Base-by-base conservation (phyloP, 1,139 yeast species). In the Blastobotrys indianensis region DNA sequence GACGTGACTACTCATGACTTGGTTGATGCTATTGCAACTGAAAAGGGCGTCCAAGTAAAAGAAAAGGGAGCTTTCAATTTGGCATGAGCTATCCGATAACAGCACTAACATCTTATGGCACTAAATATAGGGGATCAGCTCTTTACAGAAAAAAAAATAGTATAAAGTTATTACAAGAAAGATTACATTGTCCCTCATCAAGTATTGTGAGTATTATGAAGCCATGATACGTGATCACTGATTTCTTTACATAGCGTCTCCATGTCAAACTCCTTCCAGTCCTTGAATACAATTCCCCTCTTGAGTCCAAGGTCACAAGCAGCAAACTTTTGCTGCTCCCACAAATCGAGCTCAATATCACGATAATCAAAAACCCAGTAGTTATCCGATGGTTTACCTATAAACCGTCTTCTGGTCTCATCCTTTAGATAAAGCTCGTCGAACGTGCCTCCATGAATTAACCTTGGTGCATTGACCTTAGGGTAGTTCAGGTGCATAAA, bases 1-100 rank as follows among this genome's bases (percentile, higher is more conserved):
- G 98, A 92, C 62, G 90, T 92, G 10, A 87, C 97, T 6, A 95
- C 96, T 0, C 80, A 82, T 58, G 74, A 73, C 39, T 69, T 83
- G 41, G 87, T 92, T 47, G 96, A 88, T 59, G 85, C 88, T 49
- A 86, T 92, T 52, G 86, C 90, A 29, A 90, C 97, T 1, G 97
- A 92, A 63, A 70, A 75, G 41, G 77, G 76, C 3, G 85, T 76
- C 6, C 59, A 60, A 10, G 30, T 23, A 5, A 29, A 35, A 13
- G 30, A 41, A 20, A 4, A 20, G 4, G 25, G 25, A 20, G 25
- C 7, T 20, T 20, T 20, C 25, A 20, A 7, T 20, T 20, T 20
- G 7, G 25, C 25, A 20, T 20, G 7, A 7, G 25, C 25, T 20
- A n/a, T n/a, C n/a, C n/a, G n/a, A n/a, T n/a, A n/a, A n/a, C n/a